Percentiles rank a stretch among this genome's conserved stretches.
Evolutionary conservation across 2,329 filamentous ascomycete species (phyloP).

Genomic region (Aspergillus pseudoviridinutans): DNA sequence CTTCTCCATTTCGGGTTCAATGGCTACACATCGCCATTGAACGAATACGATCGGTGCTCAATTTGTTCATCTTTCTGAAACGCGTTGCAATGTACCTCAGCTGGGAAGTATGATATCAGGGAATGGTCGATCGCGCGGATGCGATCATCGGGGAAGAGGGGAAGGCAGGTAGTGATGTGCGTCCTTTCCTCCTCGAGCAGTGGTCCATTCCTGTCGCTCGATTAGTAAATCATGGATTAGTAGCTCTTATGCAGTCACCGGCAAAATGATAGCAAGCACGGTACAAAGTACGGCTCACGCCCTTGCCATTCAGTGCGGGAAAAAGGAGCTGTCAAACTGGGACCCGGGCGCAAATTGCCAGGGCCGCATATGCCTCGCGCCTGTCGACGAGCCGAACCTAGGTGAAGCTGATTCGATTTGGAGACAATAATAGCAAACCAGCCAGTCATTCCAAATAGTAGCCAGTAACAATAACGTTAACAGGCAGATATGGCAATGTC

Average conservation of each 20-base stretch:
- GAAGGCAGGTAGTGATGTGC: too few species aligned
- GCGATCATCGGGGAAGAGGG: neutral
- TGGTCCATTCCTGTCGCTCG: neutral
- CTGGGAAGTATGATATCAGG: neutral
- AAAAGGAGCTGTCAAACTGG: neutral
- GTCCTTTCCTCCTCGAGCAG: neutral
- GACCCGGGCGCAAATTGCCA: neutral
- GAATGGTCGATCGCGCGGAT: neutral
- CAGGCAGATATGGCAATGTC: neutral
- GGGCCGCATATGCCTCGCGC: neutral
- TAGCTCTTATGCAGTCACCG: neutral
- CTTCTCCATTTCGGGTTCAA: neutral
- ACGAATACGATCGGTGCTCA: neutral
- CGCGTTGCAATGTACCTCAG: neutral
- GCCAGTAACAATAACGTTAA: neutral
- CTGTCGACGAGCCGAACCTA: neutral
- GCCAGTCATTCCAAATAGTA: neutral
- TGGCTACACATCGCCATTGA: neutral
- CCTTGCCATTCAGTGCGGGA: neutral
- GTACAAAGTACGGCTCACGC: neutral
- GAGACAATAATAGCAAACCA: neutral
- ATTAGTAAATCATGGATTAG: too few species aligned
- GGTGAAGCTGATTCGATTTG: neutral
- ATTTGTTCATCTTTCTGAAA: neutral
- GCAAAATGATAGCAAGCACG: neutral